Evolutionary conservation across 306 rosid genomes (phyloP), one percentile per base, ranked within the genome.

Genomic region (Quercus dentata): DNA sequence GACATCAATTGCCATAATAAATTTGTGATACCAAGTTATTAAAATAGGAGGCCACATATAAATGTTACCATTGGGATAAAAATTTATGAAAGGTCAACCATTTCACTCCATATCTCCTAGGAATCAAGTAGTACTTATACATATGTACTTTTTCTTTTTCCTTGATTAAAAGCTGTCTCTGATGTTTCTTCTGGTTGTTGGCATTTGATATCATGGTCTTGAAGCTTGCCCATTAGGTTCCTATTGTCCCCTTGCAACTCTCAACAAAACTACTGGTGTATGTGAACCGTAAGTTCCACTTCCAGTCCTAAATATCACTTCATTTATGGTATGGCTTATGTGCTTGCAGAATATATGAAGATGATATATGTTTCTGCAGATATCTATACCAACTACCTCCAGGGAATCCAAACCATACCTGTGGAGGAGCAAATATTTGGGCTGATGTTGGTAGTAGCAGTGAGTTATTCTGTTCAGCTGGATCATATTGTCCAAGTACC

Each of bases 191-290:
- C 80, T 73, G 82, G 56, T 80, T 78, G 77, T 23, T 79, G 85
- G 79, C 76, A 63, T 81, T 67, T 76, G 75, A 59, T 83, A 74
- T 78, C 11, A 56, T 80, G 71, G 63, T 81, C 80, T 75, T 76
- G 86, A 88, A 95, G 99, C 99, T 61, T 95, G 99, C 79, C 99
- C 99, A 25, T 84, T 91, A 69, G 99, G 99, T 85, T 90, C 99
- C 27, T 84, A 93, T 76, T 95, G 99, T 62, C 97, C 99, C 84
- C 75, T 82, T 73, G 98, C 99, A 35, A 89, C 73, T 27, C 92
- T 93, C 81, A 88, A 93, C 79, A 83, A 68, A 78, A 62, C 96
- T 52, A 91, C 97, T 11, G 98, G 99, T 74, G 46, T 91, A 76
- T 95, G 99, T 78, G 94, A 93, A 83, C 99, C 98, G 99, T 95